phyloP scores from a whole-genome alignment of 2,329 filamentous ascomycete species.

The Fusarium sp. region DNA sequence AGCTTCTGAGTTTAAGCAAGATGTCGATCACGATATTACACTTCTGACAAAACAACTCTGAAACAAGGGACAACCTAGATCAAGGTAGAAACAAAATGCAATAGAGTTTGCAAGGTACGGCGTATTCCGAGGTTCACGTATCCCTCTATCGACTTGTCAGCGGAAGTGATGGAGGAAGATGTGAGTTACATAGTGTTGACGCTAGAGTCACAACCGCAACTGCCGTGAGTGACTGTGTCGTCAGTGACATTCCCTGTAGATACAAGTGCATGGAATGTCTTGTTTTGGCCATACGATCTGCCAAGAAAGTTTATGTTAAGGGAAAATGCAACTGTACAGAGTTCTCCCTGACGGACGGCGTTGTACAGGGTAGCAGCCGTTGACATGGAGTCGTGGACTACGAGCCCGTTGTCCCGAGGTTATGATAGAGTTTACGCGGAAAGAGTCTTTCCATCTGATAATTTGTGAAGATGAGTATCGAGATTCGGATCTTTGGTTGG shows the following conservation, averaged over 20 bases:
- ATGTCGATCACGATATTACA: slow-evolving; percentile 1
- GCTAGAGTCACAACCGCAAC: slow-evolving; percentile 1
- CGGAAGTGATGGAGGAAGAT: not conserved
- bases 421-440: not conserved
- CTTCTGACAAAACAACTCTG: not conserved
- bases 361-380: slow-evolving; percentile 11
- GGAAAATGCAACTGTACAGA: not conserved
- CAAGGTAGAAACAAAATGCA: not conserved
- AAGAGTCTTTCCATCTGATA: not conserved
- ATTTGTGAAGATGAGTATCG: not conserved
- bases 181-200: not conserved
- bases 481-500: not conserved
- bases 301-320: not conserved
- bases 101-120: not conserved
- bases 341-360: not conserved
- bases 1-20: not conserved
- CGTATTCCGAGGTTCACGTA: not conserved
- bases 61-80: slow-evolving; percentile 15
- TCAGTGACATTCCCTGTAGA: not conserved
- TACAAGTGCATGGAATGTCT: not conserved
- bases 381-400: not conserved
- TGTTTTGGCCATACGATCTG: not conserved
- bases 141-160: not conserved
- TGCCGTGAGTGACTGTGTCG: slow-evolving; percentile 2
- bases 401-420: not conserved